Evolutionary conservation across 345 rosid genomes (phyloP).

Genomic region (Eucalyptus viminalis): DNA sequence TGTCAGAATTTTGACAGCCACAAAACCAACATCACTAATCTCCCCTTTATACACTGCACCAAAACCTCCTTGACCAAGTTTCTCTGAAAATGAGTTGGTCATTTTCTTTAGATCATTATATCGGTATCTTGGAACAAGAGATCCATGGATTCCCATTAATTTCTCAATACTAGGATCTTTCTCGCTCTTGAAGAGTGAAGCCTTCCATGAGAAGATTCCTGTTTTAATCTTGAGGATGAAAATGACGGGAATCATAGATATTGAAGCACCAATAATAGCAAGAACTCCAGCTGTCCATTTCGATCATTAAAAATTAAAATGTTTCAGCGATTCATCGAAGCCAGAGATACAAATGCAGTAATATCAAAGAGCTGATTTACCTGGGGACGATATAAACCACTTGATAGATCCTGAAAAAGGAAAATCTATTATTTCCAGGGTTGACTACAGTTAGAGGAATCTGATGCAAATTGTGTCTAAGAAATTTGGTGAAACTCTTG

Average conservation of each 20-base stretch:
- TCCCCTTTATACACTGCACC: slow-evolving; percentile 11
- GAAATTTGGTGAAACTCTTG: not conserved
- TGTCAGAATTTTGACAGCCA: slow-evolving; percentile 18
- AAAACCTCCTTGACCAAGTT: slow-evolving; percentile 24
- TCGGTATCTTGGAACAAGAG: slow-evolving; percentile 3
- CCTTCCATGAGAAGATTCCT: not conserved
- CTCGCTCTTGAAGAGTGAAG: not conserved
- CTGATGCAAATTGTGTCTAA: not conserved
- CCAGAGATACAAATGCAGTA: not conserved
- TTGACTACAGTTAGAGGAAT: not conserved
- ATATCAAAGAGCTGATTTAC: not conserved
- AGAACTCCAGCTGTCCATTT: not conserved
- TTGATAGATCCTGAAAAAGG: not conserved
- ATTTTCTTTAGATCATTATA: slow-evolving; percentile 12
- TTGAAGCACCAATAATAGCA: not conserved
- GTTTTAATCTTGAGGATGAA: not conserved
- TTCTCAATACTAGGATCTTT: not conserved
- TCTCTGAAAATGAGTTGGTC: slow-evolving; percentile 9
- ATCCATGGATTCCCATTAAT: not conserved
- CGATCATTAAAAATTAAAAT: not conserved
- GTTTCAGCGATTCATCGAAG: not conserved
- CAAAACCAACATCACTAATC: not conserved
- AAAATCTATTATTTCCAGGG: not conserved
- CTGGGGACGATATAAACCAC: not conserved
- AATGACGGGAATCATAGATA: not conserved